Percentiles rank a stretch among this genome's conserved stretches.
These are phyloP conservation scores for Dendrostoma leiphaemia DNA, from an alignment of 2,329 filamentous ascomycete genomes.

Conservation along the genomic window DNA sequence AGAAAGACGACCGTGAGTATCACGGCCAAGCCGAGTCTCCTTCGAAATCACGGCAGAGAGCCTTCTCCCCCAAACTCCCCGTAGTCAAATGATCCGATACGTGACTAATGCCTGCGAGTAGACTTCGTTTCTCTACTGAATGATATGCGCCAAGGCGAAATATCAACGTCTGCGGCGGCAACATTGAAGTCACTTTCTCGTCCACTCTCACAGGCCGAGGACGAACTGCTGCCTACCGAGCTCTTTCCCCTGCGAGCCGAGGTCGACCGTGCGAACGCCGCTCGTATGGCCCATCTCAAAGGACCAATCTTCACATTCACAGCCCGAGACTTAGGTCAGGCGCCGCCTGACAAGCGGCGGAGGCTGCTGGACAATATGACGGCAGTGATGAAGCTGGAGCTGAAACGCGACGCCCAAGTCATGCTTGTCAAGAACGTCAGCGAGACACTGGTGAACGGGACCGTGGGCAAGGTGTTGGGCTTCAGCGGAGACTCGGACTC, in stretches of 20 bases:
- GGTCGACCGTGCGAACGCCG: constrained; percentile 67
- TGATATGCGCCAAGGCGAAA: constrained; percentile 69
- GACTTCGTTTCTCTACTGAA: constrained; percentile 71
- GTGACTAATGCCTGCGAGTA: too few species aligned
- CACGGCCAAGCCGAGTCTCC: too few species aligned
- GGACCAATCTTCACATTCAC: constrained; percentile 58
- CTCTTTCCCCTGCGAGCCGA: constrained; percentile 69
- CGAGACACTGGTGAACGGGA: constrained; percentile 71
- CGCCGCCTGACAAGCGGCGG: constrained; percentile 55
- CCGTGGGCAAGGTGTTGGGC: constrained; percentile 67
- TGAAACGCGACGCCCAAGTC: constrained; percentile 74
- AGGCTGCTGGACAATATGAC: constrained; percentile 68
- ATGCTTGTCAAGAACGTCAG: constrained; percentile 82
- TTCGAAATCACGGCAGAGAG: too few species aligned
- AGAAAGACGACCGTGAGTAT: constrained; percentile 52
- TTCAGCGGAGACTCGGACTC: constrained; percentile 37
- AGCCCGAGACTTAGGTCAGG: constrained; percentile 57
- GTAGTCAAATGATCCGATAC: constrained; percentile 24
- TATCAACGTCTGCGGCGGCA: constrained; percentile 57
- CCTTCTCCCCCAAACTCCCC: background rate
- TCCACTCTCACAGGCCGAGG: constrained; percentile 55
- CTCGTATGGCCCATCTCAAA: constrained; percentile 59
- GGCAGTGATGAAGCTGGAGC: constrained; percentile 60
- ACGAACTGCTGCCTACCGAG: constrained; percentile 63
- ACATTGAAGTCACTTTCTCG: constrained; percentile 60